Evolutionary conservation across 1,284 basidiomycete species (phyloP).

Genomic region (Rhodofomes roseus): DNA sequence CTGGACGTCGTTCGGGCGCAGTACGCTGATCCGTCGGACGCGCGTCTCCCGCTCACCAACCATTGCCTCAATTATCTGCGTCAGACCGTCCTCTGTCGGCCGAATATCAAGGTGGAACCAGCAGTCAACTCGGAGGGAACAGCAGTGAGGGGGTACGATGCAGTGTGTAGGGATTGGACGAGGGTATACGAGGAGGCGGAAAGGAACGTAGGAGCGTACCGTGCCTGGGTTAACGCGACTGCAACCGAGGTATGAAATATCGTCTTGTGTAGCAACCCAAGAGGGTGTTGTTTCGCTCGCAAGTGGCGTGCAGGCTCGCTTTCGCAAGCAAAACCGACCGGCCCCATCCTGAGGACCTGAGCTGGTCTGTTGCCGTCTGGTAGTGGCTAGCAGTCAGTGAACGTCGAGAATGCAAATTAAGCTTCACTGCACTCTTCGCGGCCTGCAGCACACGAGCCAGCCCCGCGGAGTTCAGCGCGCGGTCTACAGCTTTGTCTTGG

Average conservation of each 20-base stretch:
- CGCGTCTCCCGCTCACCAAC: constrained; percentile 7
- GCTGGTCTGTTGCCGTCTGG: no score
- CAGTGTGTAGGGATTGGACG: constrained; percentile 13
- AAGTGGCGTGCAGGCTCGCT: no score
- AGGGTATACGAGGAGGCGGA: constrained; percentile 15
- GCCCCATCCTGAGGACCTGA: no score
- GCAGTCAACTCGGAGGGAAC: constrained; percentile 10
- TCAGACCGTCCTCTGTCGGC: constrained; percentile 15
- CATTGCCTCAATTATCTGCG: constrained; percentile 23
- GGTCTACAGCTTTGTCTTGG: no score
- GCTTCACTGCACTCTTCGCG: no score
- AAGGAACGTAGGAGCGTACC: not conserved
- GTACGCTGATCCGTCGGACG: constrained; percentile 3
- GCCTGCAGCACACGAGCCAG: no score
- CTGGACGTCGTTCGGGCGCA: constrained; percentile 18
- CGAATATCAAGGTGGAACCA: constrained; percentile 11
- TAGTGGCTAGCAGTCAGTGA: no score
- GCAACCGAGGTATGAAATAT: not conserved
- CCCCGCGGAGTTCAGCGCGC: no score
- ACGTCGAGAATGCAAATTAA: no score
- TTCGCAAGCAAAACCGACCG: no score
- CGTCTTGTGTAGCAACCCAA: no score
- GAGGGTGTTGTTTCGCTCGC: no score
- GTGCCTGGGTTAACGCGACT: not conserved
- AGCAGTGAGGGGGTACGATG: constrained; percentile 5